Evolutionary conservation across 345 rosid genomes (phyloP), one percentile per base, ranked within the genome.

Genomic region (Hibiscus trionum): DNA sequence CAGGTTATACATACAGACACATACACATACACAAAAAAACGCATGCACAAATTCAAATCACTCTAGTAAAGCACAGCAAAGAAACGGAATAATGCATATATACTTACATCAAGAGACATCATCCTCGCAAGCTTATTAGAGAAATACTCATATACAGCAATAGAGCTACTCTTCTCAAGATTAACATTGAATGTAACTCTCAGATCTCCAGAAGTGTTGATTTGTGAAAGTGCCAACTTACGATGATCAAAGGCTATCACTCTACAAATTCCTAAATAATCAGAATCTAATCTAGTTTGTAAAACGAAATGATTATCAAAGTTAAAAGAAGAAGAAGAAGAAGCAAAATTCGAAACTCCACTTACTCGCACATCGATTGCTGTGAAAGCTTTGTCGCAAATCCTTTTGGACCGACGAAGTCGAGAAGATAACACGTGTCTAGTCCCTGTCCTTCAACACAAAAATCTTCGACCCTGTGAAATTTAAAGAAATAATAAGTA

Each of bases 231-330:
- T 70, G 72, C 80, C 7, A 86, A 82, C 69, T 85, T 88, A 35
- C 95, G 88, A 73, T 94, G 97, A 86, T 94, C 97, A 71, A 91
- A 91, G 8, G 89, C 87, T 61, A 88, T 80, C 64, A 90, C 82
- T 85, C 97, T 91, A 74, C 65, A 21, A 49, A 56, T 2, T 66
- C 26, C 24, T 49, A 19, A 39, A 4, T 27, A 67, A 15, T 67
- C 11, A 27, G 12, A 67, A 14, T 26, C 24, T 62, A 55, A 67
- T 11, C 17, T 37, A 42, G 16, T 47, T 26, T 27, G 17, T 24
- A 73, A 24, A 63, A 26, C 12, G 27, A 37, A 33, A 55, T 4
- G 11, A 21, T 14, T 42, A 71, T 9, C 8, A 11, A 39, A 8
- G 15, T 19, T 33, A 24, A 35, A 44, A 47, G 14, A 46, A 55